These are phyloP conservation scores for Juglanconis sp. DNA, from an alignment of 2,329 filamentous ascomycete species.

Conservation along the genomic window DNA sequence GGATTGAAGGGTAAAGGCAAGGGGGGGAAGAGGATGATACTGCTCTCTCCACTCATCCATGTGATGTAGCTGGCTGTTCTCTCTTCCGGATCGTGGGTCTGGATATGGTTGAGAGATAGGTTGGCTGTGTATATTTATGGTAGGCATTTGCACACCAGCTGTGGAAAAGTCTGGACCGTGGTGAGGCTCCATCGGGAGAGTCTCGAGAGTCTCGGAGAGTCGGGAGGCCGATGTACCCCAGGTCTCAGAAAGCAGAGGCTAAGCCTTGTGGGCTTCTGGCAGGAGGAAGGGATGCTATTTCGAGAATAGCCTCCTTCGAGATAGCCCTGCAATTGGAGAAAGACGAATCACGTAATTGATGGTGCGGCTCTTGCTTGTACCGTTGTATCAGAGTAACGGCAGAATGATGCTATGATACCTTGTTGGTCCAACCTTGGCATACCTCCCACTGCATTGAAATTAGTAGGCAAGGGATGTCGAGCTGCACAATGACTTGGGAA, in stretches of 20 bases:
- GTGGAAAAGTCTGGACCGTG: neutral
- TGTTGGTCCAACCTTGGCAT: too few species aligned
- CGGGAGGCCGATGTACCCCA: neutral
- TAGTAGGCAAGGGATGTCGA: neutral
- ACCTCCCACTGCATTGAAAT: too few species aligned
- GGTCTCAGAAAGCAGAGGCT: neutral
- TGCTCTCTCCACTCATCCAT: slow-evolving; percentile 8
- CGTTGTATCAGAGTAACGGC: too few species aligned
- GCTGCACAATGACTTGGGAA: neutral
- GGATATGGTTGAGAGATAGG: neutral
- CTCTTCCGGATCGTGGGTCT: too few species aligned
- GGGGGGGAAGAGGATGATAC: neutral
- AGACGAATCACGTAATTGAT: slow-evolving; percentile 2
- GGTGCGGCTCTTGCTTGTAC: neutral
- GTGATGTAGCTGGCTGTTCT: too few species aligned
- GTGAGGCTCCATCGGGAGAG: neutral
- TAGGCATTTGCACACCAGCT: neutral
- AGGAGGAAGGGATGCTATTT: neutral
- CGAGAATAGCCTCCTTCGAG: slow-evolving; percentile 5
- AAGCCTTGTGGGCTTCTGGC: neutral
- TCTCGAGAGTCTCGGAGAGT: neutral
- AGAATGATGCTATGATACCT: too few species aligned
- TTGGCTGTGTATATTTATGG: neutral
- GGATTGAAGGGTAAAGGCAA: slow-evolving; percentile 2
- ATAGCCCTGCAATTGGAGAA: slow-evolving; percentile 4